phyloP scores from a whole-genome alignment of 1,284 basidiomycete genomes.

The Cryptococcus maquisensis region DNA sequence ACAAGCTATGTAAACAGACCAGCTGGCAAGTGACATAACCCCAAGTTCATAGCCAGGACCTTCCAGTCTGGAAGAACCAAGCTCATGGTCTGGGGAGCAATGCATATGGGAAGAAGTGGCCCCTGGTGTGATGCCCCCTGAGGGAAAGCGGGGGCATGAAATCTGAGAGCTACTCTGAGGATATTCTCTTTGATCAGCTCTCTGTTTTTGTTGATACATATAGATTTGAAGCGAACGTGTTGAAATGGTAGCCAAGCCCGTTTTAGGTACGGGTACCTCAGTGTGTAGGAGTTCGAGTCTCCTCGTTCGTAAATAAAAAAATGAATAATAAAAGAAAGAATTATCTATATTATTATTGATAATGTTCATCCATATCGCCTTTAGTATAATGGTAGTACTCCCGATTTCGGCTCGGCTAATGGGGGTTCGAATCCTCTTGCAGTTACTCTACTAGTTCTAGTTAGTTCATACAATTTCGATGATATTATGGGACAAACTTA shows the following conservation, averaged over 20 bases:
- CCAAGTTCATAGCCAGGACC: too few relatives aligned
- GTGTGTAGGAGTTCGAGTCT: conserved; percentile 5
- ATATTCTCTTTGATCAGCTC: too few relatives aligned
- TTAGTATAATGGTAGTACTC: conserved; percentile 3
- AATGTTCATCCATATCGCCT: background rate
- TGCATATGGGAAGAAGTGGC: too few relatives aligned
- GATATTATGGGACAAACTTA: conserved; percentile 47
- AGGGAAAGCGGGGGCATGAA: too few relatives aligned
- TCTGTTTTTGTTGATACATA: too few relatives aligned
- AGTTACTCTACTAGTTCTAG: conserved; percentile 42
- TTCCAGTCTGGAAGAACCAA: too few relatives aligned
- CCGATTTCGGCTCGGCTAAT: conserved; percentile 22
- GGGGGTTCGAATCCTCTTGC: conserved; percentile 34
- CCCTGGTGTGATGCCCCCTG: too few relatives aligned
- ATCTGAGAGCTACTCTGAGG: too few relatives aligned
- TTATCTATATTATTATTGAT: background rate
- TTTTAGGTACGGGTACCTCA: background rate
- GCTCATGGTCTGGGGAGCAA: too few relatives aligned
- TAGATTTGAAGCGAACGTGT: background rate
- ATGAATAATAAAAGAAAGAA: background rate
- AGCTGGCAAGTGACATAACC: too few relatives aligned
- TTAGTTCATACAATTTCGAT: conserved; percentile 43
- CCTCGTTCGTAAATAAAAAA: background rate
- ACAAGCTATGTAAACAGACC: too few relatives aligned
- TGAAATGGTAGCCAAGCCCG: conserved; percentile 1